Percentiles rank a stretch among this genome's conserved stretches.
Conservation (phyloP, 2,329 filamentous ascomycete species). For the Fusarium phyllophilum region DNA sequence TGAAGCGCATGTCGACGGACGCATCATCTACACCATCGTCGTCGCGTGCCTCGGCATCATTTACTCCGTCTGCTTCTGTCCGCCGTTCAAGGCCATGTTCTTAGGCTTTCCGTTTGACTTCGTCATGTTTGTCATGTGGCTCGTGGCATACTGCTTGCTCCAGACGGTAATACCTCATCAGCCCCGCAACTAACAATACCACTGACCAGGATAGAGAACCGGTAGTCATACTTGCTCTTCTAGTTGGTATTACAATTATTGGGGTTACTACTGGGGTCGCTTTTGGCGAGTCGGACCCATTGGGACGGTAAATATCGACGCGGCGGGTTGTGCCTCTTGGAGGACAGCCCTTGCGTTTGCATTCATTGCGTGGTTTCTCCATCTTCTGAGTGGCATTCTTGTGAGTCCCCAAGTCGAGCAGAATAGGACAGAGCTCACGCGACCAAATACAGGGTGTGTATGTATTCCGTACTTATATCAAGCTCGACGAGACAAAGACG, state of each 20-base stretch:
- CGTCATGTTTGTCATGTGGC: conserved; percentile 7
- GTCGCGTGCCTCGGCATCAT: not conserved
- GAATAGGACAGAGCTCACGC: not conserved
- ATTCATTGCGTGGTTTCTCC: conserved; percentile 6
- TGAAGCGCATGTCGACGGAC: not conserved
- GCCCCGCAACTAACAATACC: rapidly evolving
- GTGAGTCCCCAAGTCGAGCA: not conserved
- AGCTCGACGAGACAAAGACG: not conserved
- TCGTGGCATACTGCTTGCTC: conserved; percentile 9
- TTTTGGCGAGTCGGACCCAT: not conserved
- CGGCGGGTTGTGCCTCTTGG: not conserved
- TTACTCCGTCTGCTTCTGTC: not conserved
- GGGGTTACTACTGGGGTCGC: conserved; percentile 7
- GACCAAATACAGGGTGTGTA: not conserved
- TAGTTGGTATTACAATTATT: not conserved
- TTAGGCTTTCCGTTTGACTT: conserved; percentile 1
- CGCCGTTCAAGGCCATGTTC: not conserved
- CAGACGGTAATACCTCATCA: not conserved
- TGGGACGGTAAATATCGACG: not conserved
- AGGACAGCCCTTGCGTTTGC: not conserved
- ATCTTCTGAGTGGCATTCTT: not conserved
- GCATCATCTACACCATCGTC: conserved; percentile 4
- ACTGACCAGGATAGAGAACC: not conserved
- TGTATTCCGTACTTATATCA: not conserved
- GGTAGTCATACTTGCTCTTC: not conserved